Conservation (phyloP, 1,284 basidiomycete genomes). For the Ustanciosporium gigantosporum region DNA sequence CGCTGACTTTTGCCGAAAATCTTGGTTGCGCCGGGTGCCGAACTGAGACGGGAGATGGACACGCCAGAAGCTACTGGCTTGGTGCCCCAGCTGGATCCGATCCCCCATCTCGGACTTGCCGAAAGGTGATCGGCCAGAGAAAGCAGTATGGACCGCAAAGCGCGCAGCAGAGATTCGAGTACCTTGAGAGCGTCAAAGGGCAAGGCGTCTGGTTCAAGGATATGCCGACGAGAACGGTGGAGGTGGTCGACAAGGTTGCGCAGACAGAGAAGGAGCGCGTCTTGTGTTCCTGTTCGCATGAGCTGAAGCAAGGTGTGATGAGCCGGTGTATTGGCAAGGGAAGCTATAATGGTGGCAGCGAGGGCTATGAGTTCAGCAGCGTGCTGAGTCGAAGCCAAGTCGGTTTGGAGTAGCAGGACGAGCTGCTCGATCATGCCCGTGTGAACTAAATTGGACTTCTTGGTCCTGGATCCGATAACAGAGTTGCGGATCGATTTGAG, state of each 20-base stretch:
- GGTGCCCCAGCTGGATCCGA: conserved; percentile 48
- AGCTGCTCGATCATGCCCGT: conserved; percentile 29
- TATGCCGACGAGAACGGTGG: conserved; percentile 5
- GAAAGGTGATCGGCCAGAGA: conserved; percentile 50
- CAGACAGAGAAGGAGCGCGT: conserved; percentile 31
- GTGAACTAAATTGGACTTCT: conserved; percentile 36
- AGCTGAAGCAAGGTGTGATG: conserved; percentile 33
- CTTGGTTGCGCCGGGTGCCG: conserved; percentile 20
- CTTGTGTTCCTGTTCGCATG: conserved; percentile 24
- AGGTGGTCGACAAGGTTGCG: conserved; percentile 15
- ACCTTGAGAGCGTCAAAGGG: conserved; percentile 12
- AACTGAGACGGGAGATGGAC: conserved; percentile 12
- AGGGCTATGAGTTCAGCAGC: conserved; percentile 32
- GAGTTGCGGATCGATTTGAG: conserved; percentile 40
- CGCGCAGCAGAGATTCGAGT: conserved; percentile 41
- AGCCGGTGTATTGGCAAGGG: conserved; percentile 36
- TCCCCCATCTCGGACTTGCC: conserved; percentile 47
- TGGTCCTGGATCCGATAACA: conserved; percentile 40
- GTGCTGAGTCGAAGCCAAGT: conserved; percentile 10
- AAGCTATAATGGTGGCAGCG: conserved; percentile 34
- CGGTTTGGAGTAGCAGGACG: conserved; percentile 26
- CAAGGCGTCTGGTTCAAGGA: conserved; percentile 4
- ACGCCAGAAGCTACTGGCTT: conserved; percentile 19
- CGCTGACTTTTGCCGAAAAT: conserved; percentile 36
- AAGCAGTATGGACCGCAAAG: conserved; percentile 45